Base-by-base conservation (phyloP, 2,329 filamentous ascomycete species). In the Penicillium sp. region DNA sequence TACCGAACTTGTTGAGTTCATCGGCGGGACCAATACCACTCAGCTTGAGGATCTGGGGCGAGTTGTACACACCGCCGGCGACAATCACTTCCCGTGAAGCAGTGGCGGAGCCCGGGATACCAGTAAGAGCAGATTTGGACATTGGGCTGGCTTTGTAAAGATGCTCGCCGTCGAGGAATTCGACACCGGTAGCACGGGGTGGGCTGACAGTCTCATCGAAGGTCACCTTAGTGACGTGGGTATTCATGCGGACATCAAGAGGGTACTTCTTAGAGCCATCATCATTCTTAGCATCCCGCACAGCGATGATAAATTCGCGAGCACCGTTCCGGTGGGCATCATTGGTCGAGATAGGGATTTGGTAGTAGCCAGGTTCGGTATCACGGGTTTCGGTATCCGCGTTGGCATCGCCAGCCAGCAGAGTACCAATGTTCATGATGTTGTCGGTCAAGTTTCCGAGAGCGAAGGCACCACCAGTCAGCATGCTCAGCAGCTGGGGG, bases 1-100 rank as follows among this genome's bases (percentile, higher is more conserved):
- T 85, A 15, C 73, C 70, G 59, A 80, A 76, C 45, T 74, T 72
- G 16, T 74, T 57, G 8, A 87, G 74, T 56, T 84, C 79, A 0
- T 70, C 65, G 23, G 70, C 63, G 0, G 83, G 82, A 0, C 84
- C 84, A 41, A 87, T 79, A 9, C 84, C 84, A 45, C 76, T 81
- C 2, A 86, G 76, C 72, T 84, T 82, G 13, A 87, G 77, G 6
- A 87, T 70, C 65, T 87, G 84, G 7, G 83, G 82, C 1, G 79
- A 81, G 68, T 86, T 84, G 68, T 83, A 86, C 0, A 82, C 76
- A 10, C 84, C 85, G 9, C 65, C 74, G 7, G 74, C 66, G 9
- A 78, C 46, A 51, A 78, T 76, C 15, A 78, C 71, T 57, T 78
- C 76, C 23, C 65, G 68, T 24, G 61, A 66, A 2, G 76, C 75